These are phyloP conservation scores for Solanum sejunctum DNA, from an alignment of 257 asterid genomes.

Conservation along the genomic window DNA sequence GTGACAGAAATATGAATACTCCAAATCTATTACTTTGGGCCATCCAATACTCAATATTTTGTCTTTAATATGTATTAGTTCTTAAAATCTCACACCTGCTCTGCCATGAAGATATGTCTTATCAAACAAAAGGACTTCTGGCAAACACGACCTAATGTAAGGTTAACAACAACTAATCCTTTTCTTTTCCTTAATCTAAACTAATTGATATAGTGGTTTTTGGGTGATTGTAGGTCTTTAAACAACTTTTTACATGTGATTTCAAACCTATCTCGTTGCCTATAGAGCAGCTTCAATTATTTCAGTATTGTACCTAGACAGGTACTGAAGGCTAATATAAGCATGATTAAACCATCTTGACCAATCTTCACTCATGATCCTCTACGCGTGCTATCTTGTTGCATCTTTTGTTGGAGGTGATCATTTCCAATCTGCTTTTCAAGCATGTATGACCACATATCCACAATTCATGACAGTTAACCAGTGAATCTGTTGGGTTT, in stretches of 20 bases:
- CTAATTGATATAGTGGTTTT: background rate
- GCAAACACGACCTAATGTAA: background rate
- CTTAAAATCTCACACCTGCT: background rate
- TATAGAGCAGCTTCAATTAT: background rate
- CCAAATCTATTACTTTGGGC: background rate
- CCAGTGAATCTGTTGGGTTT: background rate
- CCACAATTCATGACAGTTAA: background rate
- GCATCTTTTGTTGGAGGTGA: background rate
- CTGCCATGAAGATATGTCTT: background rate
- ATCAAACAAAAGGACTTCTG: background rate
- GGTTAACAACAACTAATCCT: background rate
- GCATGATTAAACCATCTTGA: background rate
- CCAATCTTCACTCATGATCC: background rate
- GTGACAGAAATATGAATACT: background rate
- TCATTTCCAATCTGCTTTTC: background rate
- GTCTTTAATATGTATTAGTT: background rate
- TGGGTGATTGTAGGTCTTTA: background rate
- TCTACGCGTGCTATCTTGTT: background rate
- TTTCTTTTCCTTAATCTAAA: background rate
- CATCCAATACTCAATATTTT: background rate
- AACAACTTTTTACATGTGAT: background rate
- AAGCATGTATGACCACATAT: background rate
- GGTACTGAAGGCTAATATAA: background rate
- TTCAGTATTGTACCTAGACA: background rate
- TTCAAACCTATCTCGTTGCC: background rate